A percentile compares a stretch with the other conserved stretches of the same genome.
Evolutionary conservation across 1,284 basidiomycete species (phyloP).

Genomic region (Heterobasidion irregulare): DNA sequence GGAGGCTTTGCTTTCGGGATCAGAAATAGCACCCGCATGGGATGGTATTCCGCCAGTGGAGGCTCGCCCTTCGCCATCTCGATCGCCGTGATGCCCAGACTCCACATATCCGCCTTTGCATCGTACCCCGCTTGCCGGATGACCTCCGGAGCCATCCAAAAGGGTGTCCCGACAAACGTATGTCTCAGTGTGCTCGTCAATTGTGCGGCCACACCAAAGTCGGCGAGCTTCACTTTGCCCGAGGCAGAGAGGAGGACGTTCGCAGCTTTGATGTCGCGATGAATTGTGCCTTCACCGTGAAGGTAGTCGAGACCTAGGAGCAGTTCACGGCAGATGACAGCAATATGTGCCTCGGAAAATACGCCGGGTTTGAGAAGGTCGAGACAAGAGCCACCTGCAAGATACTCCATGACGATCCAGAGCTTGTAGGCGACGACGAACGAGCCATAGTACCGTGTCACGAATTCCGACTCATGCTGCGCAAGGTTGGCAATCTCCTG

Average conservation of each 20-base stretch:
- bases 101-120: slow-evolving; percentile 95
- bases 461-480: slow-evolving; percentile 92
- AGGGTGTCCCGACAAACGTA: slow-evolving; percentile 94
- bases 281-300: slow-evolving; percentile 92
- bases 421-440: slow-evolving; percentile 96
- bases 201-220: slow-evolving; percentile 94
- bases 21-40: slow-evolving; percentile 92
- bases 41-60: slow-evolving; percentile 89
- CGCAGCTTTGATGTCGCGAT: slow-evolving; percentile 98
- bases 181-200: slow-evolving; percentile 83
- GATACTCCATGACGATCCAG: slow-evolving; percentile 99
- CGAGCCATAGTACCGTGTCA: slow-evolving; percentile 94
- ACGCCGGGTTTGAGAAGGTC: slow-evolving; percentile 89
- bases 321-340: slow-evolving; percentile 90
- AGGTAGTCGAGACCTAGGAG: slow-evolving; percentile 93
- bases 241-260: slow-evolving; percentile 88
- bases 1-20: slow-evolving; percentile 97
- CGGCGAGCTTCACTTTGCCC: slow-evolving; percentile 94
- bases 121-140: slow-evolving; percentile 98
- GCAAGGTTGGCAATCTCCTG: slow-evolving; percentile 95
- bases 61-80: slow-evolving; percentile 96
- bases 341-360: slow-evolving; percentile 90
- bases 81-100: slow-evolving; percentile 92
- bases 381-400: slow-evolving; percentile 96
- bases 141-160: slow-evolving; percentile 98